phyloP scores from a whole-genome alignment of 2,329 filamentous ascomycete genomes.

The Talaromyces sp. region DNA sequence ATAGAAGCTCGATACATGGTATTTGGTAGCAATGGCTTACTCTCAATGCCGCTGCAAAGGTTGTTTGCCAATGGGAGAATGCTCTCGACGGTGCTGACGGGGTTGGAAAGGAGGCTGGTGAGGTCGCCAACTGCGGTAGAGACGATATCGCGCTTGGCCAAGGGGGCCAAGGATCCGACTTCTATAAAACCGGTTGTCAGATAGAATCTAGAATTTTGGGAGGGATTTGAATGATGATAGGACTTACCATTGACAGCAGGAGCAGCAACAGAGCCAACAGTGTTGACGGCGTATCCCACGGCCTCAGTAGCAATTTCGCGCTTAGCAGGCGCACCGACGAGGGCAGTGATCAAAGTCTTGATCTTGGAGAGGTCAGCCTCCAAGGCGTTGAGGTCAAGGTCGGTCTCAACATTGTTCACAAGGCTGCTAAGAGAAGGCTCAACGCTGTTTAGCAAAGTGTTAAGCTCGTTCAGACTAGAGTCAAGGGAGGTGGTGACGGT shows the following conservation, averaged over 20 bases:
- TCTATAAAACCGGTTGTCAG: neutral
- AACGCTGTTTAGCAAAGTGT: slow-evolving; percentile 18
- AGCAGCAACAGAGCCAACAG: neutral
- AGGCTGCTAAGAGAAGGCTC: slow-evolving; percentile 14
- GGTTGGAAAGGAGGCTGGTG: slow-evolving; percentile 12
- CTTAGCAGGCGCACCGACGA: slow-evolving; percentile 11
- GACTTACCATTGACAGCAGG: slow-evolving; percentile 9
- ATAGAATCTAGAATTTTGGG: neutral
- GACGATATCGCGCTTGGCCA: slow-evolving; percentile 15
- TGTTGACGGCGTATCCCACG: slow-evolving; percentile 13
- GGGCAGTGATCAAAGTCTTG: slow-evolving; percentile 21
- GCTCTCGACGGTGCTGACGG: slow-evolving; percentile 9
- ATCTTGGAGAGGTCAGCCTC: slow-evolving; percentile 19
- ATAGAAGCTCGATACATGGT: neutral
- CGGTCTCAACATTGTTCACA: neutral
- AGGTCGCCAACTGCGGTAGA: slow-evolving; percentile 1
- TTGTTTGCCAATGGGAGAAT: slow-evolving; percentile 15
- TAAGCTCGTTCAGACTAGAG: slow-evolving; percentile 19
- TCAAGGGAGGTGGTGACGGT: slow-evolving; percentile 25
- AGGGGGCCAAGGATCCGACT: neutral
- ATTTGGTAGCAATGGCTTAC: neutral
- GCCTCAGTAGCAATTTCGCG: slow-evolving; percentile 17
- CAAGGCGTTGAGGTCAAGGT: slow-evolving; percentile 15
- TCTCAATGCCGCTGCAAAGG: slow-evolving; percentile 17
- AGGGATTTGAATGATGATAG: neutral